Percentiles rank a stretch among this genome's conserved stretches.
These are phyloP conservation scores for Suhomyces xylopsoci DNA, from an alignment of 805 yeast genomes.

Conservation along the genomic window DNA sequence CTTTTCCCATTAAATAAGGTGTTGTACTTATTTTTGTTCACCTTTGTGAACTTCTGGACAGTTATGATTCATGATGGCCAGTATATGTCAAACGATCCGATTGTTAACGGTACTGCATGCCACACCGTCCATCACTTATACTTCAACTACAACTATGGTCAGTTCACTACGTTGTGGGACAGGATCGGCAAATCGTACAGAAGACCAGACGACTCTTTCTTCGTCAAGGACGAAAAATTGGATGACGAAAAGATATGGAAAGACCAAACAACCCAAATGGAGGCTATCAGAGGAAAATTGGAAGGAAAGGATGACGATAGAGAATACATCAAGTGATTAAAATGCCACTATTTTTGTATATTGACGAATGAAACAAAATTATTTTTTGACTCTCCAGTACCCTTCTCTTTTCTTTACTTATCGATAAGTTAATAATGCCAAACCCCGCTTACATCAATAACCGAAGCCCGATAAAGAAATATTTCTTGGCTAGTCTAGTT, in stretches of 20 bases:
- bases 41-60: conserved; percentile 96
- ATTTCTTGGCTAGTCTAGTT: background rate
- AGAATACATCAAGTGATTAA: conserved; percentile 51
- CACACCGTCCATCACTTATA: conserved; percentile 96
- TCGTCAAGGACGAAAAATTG: conserved; percentile 52
- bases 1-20: conserved; percentile 89
- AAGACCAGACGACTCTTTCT: conserved; percentile 83
- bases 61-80: conserved; percentile 99
- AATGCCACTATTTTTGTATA: background rate
- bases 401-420: background rate
- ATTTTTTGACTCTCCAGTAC: background rate
- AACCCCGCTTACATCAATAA: background rate
- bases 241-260: conserved; percentile 63
- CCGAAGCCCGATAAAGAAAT: background rate
- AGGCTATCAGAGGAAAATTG: conserved; percentile 68
- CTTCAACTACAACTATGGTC: conserved; percentile 98
- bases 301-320: conserved; percentile 80
- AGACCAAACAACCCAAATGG: conserved; percentile 70
- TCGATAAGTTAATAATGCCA: background rate
- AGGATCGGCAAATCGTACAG: conserved; percentile 92
- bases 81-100: conserved; percentile 87
- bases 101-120: conserved; percentile 96
- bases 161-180: conserved; percentile 97
- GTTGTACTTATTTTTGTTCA: conserved; percentile 75
- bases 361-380: background rate